Base-by-base conservation (phyloP, 768 basidiomycete genomes). In the Porpolomopsis calyptriformis region DNA sequence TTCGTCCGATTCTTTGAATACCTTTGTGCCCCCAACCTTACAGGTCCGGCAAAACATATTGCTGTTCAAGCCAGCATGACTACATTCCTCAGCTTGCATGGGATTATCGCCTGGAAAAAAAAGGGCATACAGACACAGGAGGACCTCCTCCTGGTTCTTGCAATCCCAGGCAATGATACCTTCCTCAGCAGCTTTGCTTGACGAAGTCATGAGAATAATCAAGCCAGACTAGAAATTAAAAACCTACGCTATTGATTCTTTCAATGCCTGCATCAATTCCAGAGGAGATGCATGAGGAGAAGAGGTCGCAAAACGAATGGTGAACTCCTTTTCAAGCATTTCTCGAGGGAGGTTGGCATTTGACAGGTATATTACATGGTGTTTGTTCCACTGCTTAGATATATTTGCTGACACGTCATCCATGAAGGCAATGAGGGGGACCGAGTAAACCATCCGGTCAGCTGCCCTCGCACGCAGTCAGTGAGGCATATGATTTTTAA, bases 361-460 rank as follows among this genome's bases (percentile, higher is more conserved):
- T 0, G 57, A 64, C 43, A 65, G 49, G 18, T 69, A 70, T 0
- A 58, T 44, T 0, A 57, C 50, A 9, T 63, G 57, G 25, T 68
- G 63, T 24, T 62, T 62, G 27, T 69, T 65, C 60, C 64, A 70
- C 20, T 66, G 65, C 33, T 65, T 68, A 3, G 53, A 63, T 2
- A 52, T 45, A 26, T 68, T 67, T 0, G 57, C 66, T 0, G 59
- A 68, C 0, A 68, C 54, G 36, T 69, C 61, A 24, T 68, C 65
- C 58, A 40, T 34, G 37, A 45, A 52, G 31, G 46, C 22, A 11
- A 40, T 41, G 14, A 46, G 42, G 12, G 31, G 43, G 2, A 49
- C 51, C 7, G 37, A 19, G 19, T 49, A 46, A 8, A 52, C 43
- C 20, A 24, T 40, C 12, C 39, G 19, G 9, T 43, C 48, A 4